phyloP scores from a whole-genome alignment of 495 filamentous ascomycete genomes.

The Penicillium parvum region DNA sequence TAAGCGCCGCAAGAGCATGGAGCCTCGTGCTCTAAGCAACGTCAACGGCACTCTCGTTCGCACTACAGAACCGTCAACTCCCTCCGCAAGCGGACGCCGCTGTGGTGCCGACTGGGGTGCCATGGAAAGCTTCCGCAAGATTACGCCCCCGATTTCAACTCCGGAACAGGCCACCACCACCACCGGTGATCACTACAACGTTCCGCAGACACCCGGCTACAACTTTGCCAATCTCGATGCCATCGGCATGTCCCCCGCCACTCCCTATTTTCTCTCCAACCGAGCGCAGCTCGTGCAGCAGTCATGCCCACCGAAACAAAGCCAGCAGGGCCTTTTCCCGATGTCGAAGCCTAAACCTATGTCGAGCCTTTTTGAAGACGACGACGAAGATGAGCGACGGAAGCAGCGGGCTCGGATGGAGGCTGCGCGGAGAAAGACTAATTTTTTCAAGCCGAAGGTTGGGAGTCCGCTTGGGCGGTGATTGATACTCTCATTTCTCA shows the following conservation, averaged over 20 bases:
- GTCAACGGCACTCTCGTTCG: slow-evolving; percentile 58
- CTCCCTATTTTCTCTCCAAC: slow-evolving; percentile 54
- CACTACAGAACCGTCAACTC: slow-evolving; percentile 26
- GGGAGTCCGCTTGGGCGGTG: slow-evolving; percentile 60
- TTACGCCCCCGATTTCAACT: slow-evolving; percentile 27
- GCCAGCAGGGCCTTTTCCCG: slow-evolving; percentile 42
- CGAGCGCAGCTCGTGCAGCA: slow-evolving; percentile 56
- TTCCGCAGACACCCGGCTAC: slow-evolving; percentile 34
- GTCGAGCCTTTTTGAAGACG: slow-evolving; percentile 10
- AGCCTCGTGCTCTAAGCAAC: slow-evolving; percentile 73
- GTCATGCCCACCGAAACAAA: slow-evolving; percentile 69
- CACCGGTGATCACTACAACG: slow-evolving; percentile 19
- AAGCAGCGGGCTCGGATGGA: slow-evolving; percentile 62
- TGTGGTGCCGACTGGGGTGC: slow-evolving; percentile 35
- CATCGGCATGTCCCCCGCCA: slow-evolving; percentile 49
- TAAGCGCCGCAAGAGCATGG: slow-evolving; percentile 86
- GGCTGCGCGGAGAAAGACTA: slow-evolving; percentile 72
- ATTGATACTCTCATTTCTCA: slow-evolving; percentile 8
- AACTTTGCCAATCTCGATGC: slow-evolving; percentile 38
- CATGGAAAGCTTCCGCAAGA: slow-evolving; percentile 31
- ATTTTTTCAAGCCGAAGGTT: slow-evolving; percentile 75
- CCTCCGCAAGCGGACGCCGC: slow-evolving; percentile 25
- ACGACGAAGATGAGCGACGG: slow-evolving; percentile 33
- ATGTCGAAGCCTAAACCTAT: slow-evolving; percentile 8
- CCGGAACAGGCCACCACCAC: slow-evolving; percentile 21